Conservation (phyloP, 140 eudicot genomes). For the Senecio squalidus region DNA sequence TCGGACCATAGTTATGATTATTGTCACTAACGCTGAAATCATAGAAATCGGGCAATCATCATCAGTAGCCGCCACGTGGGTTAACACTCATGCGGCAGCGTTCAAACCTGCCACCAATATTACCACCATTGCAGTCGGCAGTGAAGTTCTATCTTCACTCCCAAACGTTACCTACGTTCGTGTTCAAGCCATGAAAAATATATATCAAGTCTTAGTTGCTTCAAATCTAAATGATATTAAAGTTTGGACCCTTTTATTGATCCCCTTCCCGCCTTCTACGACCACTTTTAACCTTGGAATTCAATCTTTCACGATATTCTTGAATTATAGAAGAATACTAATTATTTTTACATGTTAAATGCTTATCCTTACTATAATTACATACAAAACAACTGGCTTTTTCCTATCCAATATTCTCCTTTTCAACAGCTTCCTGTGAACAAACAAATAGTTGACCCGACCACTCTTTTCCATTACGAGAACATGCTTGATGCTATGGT, state of each 20-base stretch:
- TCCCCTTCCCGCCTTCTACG: constrained; percentile 87
- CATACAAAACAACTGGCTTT: too few relatives aligned
- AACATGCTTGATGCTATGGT: constrained; percentile 79
- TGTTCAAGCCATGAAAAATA: constrained; percentile 60
- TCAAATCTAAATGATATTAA: constrained; percentile 64
- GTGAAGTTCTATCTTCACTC: too few relatives aligned
- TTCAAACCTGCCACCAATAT: constrained; percentile 27
- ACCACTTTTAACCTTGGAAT: constrained; percentile 67
- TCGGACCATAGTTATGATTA: constrained; percentile 67
- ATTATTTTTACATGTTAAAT: constrained; percentile 71
- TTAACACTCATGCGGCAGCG: constrained; percentile 66
- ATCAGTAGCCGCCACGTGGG: constrained; percentile 73
- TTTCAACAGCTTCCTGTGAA: too few relatives aligned
- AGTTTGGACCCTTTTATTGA: constrained; percentile 74
- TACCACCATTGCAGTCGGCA: too few relatives aligned
- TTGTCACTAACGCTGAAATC: constrained; percentile 61
- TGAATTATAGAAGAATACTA: constrained; percentile 48
- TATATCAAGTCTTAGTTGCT: constrained; percentile 74
- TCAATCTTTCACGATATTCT: constrained; percentile 58
- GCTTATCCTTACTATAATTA: too few relatives aligned
- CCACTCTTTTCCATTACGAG: too few relatives aligned
- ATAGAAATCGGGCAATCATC: constrained; percentile 53
- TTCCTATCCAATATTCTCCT: too few relatives aligned
- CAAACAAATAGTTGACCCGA: too few relatives aligned
- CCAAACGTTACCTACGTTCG: constrained; percentile 26